Evolutionary conservation across 352 stramenopile genomes (phyloP), one percentile per base, ranked within the genome.

Genomic region (Phytophthora tubulina): DNA sequence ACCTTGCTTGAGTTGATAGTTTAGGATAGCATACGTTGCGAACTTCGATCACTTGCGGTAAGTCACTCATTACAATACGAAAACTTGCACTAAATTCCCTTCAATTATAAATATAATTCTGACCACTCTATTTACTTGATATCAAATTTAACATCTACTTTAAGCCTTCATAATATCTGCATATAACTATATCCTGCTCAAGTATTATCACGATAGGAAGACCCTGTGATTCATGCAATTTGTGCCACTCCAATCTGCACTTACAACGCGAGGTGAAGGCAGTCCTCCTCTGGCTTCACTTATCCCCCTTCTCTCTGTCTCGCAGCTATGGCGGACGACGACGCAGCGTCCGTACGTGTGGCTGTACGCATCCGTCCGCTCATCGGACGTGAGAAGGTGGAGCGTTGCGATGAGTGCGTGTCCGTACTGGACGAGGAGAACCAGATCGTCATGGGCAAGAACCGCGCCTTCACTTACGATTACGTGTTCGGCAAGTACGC

Each of bases 401-500:
- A 97, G 69, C 89, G 89, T 31, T 94, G 89, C 59, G 87, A 96
- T 66, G 90, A 97, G 72, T 95, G 90, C 68, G 80, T 96, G 41
- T 94, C 88, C 15, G 85, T 96, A 30, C 82, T 95, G 49, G 88
- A 93, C 48, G 84, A 86, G 41, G 89, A 95, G 63, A 84, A 78
- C 61, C 89, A 96, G 79, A 85, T 96, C 64, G 84, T 96, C 53
- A 93, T 94, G 80, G 88, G 86, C 69, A 95, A 95, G 82, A 95
- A 96, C 73, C 84, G 86, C 55, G 84, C 88, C 63, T 97, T 96
- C 73, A 97, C 91, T 66, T 97, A 95, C 86, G 91, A 97, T 76
- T 94, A 97, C 75, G 88, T 94, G 30, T 97, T 91, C 74, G 85
- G 88, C 60, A 90, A 93, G 73, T 89, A 94, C 71, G 82, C 87